Conservation (phyloP, 441 rosid species). For the Cnidoscolus chayamansa region DNA sequence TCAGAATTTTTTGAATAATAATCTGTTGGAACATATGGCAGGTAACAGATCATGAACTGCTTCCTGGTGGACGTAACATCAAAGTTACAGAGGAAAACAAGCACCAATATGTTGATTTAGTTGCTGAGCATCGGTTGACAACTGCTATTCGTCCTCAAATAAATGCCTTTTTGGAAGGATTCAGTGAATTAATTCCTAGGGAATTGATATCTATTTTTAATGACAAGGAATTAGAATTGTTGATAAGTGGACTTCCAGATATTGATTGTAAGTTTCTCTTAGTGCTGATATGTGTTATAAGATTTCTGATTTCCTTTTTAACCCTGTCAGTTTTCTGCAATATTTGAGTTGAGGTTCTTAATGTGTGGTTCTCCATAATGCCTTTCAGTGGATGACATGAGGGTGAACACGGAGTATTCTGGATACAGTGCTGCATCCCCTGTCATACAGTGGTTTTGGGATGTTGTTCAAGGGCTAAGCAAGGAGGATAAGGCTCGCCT, state of each 20-base stretch:
- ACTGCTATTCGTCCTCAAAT: constrained; percentile 97
- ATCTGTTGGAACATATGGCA: constrained; percentile 33
- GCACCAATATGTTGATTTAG: constrained; percentile 82
- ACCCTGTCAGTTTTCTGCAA: not conserved
- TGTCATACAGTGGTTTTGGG: constrained; percentile 97
- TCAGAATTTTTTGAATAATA: not conserved
- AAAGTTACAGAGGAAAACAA: constrained; percentile 93
- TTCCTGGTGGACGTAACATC: constrained; percentile 77
- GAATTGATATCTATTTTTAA: constrained; percentile 81
- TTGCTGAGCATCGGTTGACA: constrained; percentile 85
- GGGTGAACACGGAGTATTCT: constrained; percentile 85
- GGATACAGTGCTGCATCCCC: constrained; percentile 91
- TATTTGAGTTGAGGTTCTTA: constrained; percentile 2
- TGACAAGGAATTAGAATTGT: constrained; percentile 90
- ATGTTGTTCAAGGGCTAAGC: constrained; percentile 89
- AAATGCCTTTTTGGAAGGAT: constrained; percentile 86
- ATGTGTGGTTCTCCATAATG: constrained; percentile 2
- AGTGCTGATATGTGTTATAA: constrained; percentile 3
- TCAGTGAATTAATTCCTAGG: constrained; percentile 65
- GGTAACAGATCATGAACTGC: constrained; percentile 94
- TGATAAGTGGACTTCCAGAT: constrained; percentile 95
- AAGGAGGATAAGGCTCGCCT: constrained; percentile 96
- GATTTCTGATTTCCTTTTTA: not conserved
- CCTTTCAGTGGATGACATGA: constrained; percentile 85
- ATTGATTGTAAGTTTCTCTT: constrained; percentile 66